Evolutionary conservation across 331 rosid genomes (phyloP).

Genomic region (Pyracantha coccinea): DNA sequence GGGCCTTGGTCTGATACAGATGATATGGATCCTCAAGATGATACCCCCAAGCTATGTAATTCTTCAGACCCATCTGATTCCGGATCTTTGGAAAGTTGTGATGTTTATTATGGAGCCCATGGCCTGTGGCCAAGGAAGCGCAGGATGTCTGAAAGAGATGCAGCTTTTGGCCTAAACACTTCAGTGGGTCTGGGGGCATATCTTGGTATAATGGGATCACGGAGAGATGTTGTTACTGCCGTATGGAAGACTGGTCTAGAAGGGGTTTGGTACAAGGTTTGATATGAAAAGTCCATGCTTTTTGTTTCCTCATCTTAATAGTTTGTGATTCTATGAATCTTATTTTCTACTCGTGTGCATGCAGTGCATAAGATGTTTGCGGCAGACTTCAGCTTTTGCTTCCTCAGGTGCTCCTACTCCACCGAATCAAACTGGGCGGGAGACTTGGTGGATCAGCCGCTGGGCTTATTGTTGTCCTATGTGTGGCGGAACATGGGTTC

Average conservation of each 20-base stretch:
- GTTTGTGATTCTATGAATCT: background rate
- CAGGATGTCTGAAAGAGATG: conserved; percentile 98
- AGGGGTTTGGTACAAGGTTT: conserved; percentile 96
- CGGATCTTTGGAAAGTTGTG: conserved; percentile 49
- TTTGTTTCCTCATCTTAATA: background rate
- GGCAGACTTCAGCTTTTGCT: conserved; percentile 89
- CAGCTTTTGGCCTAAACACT: conserved; percentile 96
- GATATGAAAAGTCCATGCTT: conserved; percentile 15
- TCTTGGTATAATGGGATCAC: conserved; percentile 99
- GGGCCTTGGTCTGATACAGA: conserved; percentile 80
- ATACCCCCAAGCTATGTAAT: conserved; percentile 47
- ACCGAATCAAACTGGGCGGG: conserved; percentile 50
- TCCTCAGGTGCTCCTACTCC: conserved; percentile 48
- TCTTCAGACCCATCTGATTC: conserved; percentile 51
- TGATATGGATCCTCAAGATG: conserved; percentile 51
- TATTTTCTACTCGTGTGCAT: conserved; percentile 14
- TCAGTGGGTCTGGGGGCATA: conserved; percentile 93
- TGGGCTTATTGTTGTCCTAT: conserved; percentile 97
- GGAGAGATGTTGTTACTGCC: conserved; percentile 95
- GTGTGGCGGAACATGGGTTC: conserved; percentile 99
- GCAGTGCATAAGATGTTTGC: conserved; percentile 96
- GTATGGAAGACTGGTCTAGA: conserved; percentile 98
- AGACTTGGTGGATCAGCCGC: conserved; percentile 96
- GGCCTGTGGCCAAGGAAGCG: conserved; percentile 98
- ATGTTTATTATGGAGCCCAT: conserved; percentile 54